Evolutionary conservation across 495 filamentous ascomycete genomes (phyloP).

Genomic region (Haplographium delicatum): DNA sequence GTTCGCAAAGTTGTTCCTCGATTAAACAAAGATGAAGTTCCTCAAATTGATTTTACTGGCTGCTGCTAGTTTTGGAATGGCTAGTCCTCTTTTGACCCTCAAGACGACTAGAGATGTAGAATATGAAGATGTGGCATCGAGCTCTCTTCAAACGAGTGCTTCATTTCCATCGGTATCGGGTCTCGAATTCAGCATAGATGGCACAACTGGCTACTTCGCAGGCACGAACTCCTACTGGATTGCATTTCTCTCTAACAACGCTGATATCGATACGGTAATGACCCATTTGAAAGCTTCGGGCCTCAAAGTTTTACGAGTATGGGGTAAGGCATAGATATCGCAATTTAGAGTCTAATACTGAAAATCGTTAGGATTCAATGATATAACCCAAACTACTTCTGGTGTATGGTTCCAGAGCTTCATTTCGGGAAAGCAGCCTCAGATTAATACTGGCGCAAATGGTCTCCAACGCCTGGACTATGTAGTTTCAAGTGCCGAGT

Average conservation of each 20-base stretch:
- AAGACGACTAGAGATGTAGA: neutral
- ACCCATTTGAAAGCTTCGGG: slow-evolving; percentile 46
- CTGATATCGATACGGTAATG: slow-evolving; percentile 59
- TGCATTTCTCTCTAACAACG: slow-evolving; percentile 52
- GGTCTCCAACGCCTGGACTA: slow-evolving; percentile 59
- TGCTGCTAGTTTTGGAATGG: neutral
- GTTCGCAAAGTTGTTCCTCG: too few species aligned
- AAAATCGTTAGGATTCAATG: slow-evolving; percentile 33
- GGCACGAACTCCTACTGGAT: slow-evolving; percentile 74
- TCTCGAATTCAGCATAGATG: slow-evolving; percentile 57
- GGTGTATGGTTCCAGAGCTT: slow-evolving; percentile 38
- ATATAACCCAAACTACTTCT: slow-evolving; percentile 44
- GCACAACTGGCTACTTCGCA: slow-evolving; percentile 58
- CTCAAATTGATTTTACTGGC: neutral
- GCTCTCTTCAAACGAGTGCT: neutral
- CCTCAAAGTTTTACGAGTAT: slow-evolving; percentile 62
- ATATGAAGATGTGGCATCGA: neutral
- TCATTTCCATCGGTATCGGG: slow-evolving; percentile 24
- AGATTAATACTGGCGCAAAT: slow-evolving; percentile 43
- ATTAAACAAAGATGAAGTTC: too few species aligned
- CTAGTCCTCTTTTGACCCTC: neutral
- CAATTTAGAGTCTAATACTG: slow-evolving; percentile 50
- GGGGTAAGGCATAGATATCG: slow-evolving; percentile 47
- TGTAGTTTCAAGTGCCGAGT: slow-evolving; percentile 48
- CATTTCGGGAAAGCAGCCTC: slow-evolving; percentile 28